Conservation (phyloP, 2,329 filamentous ascomycete species). For the Torrubiella hemipterigena region DNA sequence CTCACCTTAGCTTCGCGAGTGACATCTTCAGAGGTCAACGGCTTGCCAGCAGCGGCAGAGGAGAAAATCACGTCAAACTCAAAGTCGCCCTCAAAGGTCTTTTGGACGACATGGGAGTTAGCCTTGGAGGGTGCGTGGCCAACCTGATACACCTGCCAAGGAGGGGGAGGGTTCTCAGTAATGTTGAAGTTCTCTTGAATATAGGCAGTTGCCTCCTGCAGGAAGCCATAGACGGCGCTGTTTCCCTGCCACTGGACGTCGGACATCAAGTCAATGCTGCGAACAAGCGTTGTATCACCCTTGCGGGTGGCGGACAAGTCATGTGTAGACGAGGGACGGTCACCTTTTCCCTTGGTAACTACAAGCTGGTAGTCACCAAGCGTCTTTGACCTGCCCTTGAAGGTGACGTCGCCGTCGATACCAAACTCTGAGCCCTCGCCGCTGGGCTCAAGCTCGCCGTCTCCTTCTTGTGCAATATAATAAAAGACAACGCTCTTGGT, state of each 20-base stretch:
- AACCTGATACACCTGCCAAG: slow-evolving; percentile 76
- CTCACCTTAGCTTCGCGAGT: slow-evolving; percentile 56
- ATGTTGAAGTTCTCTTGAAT: slow-evolving; percentile 34
- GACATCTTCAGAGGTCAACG: slow-evolving; percentile 48
- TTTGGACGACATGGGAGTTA: slow-evolving; percentile 82
- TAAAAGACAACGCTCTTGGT: slow-evolving; percentile 71
- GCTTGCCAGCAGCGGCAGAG: slow-evolving; percentile 54
- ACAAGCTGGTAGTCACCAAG: slow-evolving; percentile 73
- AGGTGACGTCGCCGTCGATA: slow-evolving; percentile 48
- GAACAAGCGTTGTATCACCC: slow-evolving; percentile 63
- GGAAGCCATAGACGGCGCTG: slow-evolving; percentile 42
- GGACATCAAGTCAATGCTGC: slow-evolving; percentile 53
- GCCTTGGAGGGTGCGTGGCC: slow-evolving; percentile 55
- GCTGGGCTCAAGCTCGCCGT: slow-evolving; percentile 47
- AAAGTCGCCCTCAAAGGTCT: slow-evolving; percentile 80
- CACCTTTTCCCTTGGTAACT: slow-evolving; percentile 57
- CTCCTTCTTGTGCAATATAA: slow-evolving; percentile 72
- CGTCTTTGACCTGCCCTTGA: slow-evolving; percentile 57
- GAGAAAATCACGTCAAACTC: slow-evolving; percentile 91
- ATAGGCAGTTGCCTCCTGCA: slow-evolving; percentile 37
- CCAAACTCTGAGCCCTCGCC: slow-evolving; percentile 38
- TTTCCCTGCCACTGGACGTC: slow-evolving; percentile 79
- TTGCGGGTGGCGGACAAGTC: slow-evolving; percentile 56
- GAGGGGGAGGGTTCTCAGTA: slow-evolving; percentile 60
- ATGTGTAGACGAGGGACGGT: slow-evolving; percentile 53